Conservation (phyloP, 306 rosid species). For the Aeschynomene evenia region DNA sequence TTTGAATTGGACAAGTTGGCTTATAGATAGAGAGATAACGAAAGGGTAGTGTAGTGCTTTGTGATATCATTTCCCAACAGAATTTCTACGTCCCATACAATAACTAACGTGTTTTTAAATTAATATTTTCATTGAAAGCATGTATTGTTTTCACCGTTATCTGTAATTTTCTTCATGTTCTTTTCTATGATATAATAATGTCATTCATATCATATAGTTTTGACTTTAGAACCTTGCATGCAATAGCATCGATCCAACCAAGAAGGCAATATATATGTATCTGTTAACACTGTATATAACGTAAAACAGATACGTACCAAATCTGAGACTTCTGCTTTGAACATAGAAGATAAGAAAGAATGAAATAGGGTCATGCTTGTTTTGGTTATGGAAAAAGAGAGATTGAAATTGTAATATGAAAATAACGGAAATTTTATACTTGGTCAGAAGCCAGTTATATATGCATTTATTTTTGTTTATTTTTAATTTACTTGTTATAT, state of each 20-base stretch:
- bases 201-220: not conserved
- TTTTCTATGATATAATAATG: not conserved
- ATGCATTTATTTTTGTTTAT: no score
- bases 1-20: constrained; percentile 33
- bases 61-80: constrained; percentile 37
- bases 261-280: not conserved
- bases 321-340: no score
- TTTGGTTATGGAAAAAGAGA: no score
- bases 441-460: no score
- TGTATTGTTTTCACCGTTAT: not conserved
- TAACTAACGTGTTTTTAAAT: constrained; percentile 20
- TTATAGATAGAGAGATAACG: constrained; percentile 15
- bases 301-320: no score
- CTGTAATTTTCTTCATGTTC: not conserved
- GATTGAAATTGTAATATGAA: no score
- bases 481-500: no score
- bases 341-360: no score
- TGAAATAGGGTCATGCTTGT: no score
- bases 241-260: not conserved
- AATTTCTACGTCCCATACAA: constrained; percentile 21
- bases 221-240: not conserved
- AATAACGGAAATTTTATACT: no score
- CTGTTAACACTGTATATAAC: no score
- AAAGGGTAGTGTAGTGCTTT: constrained; percentile 30
- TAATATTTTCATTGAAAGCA: constrained; percentile 4